Evolutionary conservation across 2,329 filamentous ascomycete species (phyloP).

Genomic region (Talaromyces sp.): DNA sequence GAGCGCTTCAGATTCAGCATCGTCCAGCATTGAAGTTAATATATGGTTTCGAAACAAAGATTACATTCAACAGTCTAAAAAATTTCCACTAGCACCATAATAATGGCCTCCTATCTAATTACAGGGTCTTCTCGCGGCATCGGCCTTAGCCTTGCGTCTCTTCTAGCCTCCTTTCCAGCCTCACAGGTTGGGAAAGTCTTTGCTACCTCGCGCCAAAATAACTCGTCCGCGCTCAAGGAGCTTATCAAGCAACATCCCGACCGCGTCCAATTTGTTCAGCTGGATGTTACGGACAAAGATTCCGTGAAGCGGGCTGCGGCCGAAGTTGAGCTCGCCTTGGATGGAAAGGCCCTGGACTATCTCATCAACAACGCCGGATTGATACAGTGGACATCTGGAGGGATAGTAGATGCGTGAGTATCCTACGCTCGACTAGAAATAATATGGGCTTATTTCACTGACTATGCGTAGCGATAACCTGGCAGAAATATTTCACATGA

Average conservation of each 20-base stretch:
- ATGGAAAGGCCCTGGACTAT: neutral
- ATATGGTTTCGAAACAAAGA: neutral
- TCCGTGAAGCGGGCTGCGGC: neutral
- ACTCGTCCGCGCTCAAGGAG: neutral
- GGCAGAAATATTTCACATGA: constrained; percentile 27
- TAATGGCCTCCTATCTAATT: constrained; percentile 4
- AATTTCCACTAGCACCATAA: neutral
- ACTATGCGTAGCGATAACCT: constrained; percentile 14
- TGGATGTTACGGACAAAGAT: neutral
- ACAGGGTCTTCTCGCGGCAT: constrained; percentile 1
- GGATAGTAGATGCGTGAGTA: neutral
- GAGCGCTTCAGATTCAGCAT: neutral
- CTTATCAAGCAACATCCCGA: neutral
- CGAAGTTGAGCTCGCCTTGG: neutral
- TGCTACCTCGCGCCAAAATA: neutral
- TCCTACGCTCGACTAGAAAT: too few relatives aligned
- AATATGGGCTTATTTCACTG: constrained; percentile 6
- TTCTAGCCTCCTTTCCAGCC: neutral
- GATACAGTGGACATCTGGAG: neutral
- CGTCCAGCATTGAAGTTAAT: neutral
- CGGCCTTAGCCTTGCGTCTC: neutral
- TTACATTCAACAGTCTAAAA: neutral
- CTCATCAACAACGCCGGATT: constrained; percentile 7
- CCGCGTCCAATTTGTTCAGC: neutral
- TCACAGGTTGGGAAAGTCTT: neutral